Conservation (phyloP, 495 filamentous ascomycete species). For the Trichocladium antarcticum region DNA sequence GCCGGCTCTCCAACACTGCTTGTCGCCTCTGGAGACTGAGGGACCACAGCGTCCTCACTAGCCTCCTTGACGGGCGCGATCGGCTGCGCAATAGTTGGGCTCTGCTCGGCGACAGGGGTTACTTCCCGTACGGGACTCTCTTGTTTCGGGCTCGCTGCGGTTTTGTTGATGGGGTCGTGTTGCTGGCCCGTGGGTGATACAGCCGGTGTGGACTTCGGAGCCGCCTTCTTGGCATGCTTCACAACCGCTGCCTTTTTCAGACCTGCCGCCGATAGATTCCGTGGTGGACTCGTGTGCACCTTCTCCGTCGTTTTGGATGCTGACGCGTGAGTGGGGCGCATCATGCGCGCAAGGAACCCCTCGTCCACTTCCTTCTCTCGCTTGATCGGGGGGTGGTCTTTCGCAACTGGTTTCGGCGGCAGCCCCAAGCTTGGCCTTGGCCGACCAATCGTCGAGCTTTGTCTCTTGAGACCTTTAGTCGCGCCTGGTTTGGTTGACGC, state of each 20-base stretch:
- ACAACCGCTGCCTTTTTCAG: constrained; percentile 6
- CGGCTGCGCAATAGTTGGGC: constrained; percentile 24
- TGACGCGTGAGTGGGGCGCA: constrained; percentile 74
- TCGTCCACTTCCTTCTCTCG: constrained; percentile 49
- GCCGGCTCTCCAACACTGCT: constrained; percentile 24
- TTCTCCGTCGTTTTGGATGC: constrained; percentile 70
- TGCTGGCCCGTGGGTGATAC: background rate
- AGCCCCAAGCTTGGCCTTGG: constrained; percentile 41
- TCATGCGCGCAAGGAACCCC: constrained; percentile 82
- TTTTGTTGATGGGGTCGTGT: no score
- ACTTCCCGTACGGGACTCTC: constrained; percentile 23
- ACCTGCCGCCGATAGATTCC: constrained; percentile 18
- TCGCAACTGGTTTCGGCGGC: constrained; percentile 34
- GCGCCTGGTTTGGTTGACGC: constrained; percentile 12
- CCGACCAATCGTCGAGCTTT: constrained; percentile 33
- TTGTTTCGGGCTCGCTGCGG: no score
- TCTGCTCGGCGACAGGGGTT: constrained; percentile 22
- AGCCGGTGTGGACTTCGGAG: constrained; percentile 10
- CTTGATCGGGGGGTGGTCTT: constrained; percentile 33
- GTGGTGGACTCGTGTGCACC: constrained; percentile 33
- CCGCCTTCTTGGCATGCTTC: constrained; percentile 22
- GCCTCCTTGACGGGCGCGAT: constrained; percentile 17
- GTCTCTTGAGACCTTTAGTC: constrained; percentile 27
- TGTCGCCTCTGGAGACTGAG: background rate
- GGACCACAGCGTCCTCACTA: constrained; percentile 6